Evolutionary conservation across 2,329 filamentous ascomycete genomes (phyloP), one percentile per base, ranked within the genome.

Genomic region (Corynespora cassiicola): DNA sequence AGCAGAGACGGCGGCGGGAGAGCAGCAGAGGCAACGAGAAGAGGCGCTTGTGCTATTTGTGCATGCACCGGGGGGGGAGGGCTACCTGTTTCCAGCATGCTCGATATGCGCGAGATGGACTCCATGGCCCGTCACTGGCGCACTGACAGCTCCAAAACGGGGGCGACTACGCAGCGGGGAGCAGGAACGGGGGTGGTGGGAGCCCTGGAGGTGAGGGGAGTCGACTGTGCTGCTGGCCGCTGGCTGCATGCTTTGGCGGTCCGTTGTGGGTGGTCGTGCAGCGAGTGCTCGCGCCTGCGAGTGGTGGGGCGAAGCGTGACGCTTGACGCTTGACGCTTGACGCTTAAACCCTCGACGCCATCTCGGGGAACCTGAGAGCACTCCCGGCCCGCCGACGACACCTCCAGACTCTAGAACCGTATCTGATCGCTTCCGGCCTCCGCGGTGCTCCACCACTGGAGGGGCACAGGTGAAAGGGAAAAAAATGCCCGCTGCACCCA

Each of bases 61-160:
- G 40, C 20, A 39, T 33, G 31, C n/a, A 27, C 22, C 31, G 10
- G 34, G 42, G 31, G 24, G 8, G 19, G 21, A 31, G 39, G 20
- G 57, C 80, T 79, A 95, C 92, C 90, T 73, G 88, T 94, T 77
- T 97, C 94, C 70, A 99, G 85, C 73, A 97, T 82, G 68, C 84
- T 89, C 56, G 91, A 95, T 71, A 99, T 95, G 63, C 88, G 83
- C 51, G 92, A 90, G 66, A 97, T 90, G 15, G 92, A 95, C 81
- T 99, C 94, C 94, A 99, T 99, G 42, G 50, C 54, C 39, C 22
- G 43, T 47, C 29, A 29, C 31, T 40, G 35, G 43, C 46, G 27
- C 42, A 23, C 44, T 31, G 29, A 31, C 25, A 43, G 45, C 44
- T 47, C 40, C 39, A 52, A 42, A 48, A 45, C 45, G 38, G 31